Base-by-base conservation (phyloP, 169 alveolate genomes). In the Plasmodium knowlesi region DNA sequence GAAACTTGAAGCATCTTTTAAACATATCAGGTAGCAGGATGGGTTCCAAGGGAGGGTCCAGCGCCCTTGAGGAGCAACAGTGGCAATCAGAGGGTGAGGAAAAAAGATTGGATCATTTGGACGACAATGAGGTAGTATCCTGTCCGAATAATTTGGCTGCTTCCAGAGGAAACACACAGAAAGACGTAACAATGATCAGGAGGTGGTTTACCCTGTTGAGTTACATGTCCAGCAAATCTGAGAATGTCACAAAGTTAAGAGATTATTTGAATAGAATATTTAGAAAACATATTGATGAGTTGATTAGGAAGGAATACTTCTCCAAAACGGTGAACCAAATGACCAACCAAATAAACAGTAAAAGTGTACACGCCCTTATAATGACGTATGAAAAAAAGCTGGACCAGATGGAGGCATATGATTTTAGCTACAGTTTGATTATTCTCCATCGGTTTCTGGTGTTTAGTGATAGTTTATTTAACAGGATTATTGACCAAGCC, bases 231-330 rank as follows among this genome's bases (percentile, higher is more conserved):
- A 76, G 16, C 41, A 86, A 30, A 32, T 73, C 53, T 30, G 93
- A 86, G 80, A 25, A 74, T 67, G 81, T 86, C 28, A 16, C 81
- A 2, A 86, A 76, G n/a, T 39, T 86, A 76, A 86, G 81, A 76
- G 86, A 86, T 46, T 86, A 86, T 86, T 86, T 86, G 70, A 86
- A 86, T 86, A 74, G 67, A 74, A 86, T 86, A 32, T 86, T 86
- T 54, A 74, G 93, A 32, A 50, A 86, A n/a, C 79, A 86, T 34
- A 86, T 86, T 37, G 86, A 86, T 22, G 74, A 61, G 30, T 67
- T 86, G 46, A 86, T 86, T 70, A 16, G 30, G 34, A 12, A 74
- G 34, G 43, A 76, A 25, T 86, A 86, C 30, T 86, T 86, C 54
- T 53, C 82, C 30, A 86, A 86, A 86, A 86, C 93, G 0, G 85